These are phyloP conservation scores for Bondarzewia mesenterica DNA, from an alignment of 1,284 basidiomycete species.

Conservation along the genomic window DNA sequence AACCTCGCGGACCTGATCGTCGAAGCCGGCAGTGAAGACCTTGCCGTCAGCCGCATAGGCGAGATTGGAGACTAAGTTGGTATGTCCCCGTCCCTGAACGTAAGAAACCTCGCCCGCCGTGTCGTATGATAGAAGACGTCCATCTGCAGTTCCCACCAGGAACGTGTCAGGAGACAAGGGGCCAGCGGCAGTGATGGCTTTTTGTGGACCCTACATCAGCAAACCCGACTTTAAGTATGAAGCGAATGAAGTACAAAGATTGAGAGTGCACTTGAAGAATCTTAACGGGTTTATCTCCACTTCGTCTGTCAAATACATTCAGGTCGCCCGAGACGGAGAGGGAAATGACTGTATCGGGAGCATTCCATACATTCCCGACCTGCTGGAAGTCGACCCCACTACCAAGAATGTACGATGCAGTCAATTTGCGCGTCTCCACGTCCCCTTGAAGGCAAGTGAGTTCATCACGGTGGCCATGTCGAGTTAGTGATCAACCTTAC, in stretches of 20 bases:
- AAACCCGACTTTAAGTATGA: neutral
- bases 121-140: constrained; percentile 65
- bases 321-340: constrained; percentile 81
- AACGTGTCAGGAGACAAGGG: constrained; percentile 51
- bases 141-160: constrained; percentile 79
- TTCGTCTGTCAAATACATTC: constrained; percentile 77
- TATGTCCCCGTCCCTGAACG: constrained; percentile 63
- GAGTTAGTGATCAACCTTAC: constrained; percentile 34
- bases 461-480: neutral
- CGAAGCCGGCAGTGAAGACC: constrained; percentile 70
- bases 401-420: constrained; percentile 67
- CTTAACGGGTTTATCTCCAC: constrained; percentile 49
- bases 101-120: constrained; percentile 35
- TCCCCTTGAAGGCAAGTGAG: constrained; percentile 67
- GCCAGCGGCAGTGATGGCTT: constrained; percentile 64
- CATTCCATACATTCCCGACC: constrained; percentile 82
- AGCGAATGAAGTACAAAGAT: neutral
- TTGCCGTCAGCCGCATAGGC: constrained; percentile 40
- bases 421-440: constrained; percentile 58
- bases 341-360: constrained; percentile 70
- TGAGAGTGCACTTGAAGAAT: constrained; percentile 46
- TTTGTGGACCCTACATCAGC: constrained; percentile 62
- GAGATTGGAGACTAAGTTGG: constrained; percentile 65
- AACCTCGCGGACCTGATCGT: constrained; percentile 72
- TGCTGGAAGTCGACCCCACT: constrained; percentile 72